These are phyloP conservation scores for Thielaviopsis musarum DNA, from an alignment of 2,329 filamentous ascomycete genomes.

Conservation along the genomic window DNA sequence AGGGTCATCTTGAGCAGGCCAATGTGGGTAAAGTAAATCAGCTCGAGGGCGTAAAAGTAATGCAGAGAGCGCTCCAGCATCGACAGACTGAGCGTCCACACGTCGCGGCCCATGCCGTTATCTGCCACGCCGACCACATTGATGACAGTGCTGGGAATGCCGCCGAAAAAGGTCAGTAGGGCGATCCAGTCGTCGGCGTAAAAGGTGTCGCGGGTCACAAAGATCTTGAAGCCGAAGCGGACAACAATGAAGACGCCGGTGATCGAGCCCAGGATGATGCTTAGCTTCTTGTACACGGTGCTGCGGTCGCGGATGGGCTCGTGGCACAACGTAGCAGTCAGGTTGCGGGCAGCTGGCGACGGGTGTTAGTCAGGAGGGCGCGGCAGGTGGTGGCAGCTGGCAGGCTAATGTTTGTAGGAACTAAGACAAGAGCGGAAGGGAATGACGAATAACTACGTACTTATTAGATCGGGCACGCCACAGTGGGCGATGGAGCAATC, in stretches of 20 bases:
- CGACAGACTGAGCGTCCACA: slow-evolving; percentile 29
- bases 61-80: slow-evolving; percentile 27
- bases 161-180: slow-evolving; percentile 16
- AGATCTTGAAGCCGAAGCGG: slow-evolving; percentile 23
- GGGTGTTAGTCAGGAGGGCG: not conserved
- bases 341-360: slow-evolving; percentile 12
- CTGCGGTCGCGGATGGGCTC: slow-evolving; percentile 19
- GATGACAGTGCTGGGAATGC: slow-evolving; percentile 19
- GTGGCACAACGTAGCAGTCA: slow-evolving; percentile 17
- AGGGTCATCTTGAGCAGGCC: slow-evolving; percentile 33
- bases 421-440: not conserved
- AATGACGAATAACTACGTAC: not conserved
- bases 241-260: slow-evolving; percentile 25
- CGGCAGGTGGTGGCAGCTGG: slow-evolving; percentile 1
- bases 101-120: slow-evolving; percentile 31
- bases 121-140: slow-evolving; percentile 18
- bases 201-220: slow-evolving; percentile 20
- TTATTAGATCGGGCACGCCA: not conserved
- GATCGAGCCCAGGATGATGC: slow-evolving; percentile 20
- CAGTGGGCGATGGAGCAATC: slow-evolving; percentile 18
- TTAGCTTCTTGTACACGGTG: slow-evolving; percentile 20
- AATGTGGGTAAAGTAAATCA: slow-evolving; percentile 30
- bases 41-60: slow-evolving; percentile 26
- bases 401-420: not conserved
- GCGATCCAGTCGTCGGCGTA: slow-evolving; percentile 25